Evolutionary conservation across 2,329 filamentous ascomycete species (phyloP).

Genomic region (Spiromastix sp.): DNA sequence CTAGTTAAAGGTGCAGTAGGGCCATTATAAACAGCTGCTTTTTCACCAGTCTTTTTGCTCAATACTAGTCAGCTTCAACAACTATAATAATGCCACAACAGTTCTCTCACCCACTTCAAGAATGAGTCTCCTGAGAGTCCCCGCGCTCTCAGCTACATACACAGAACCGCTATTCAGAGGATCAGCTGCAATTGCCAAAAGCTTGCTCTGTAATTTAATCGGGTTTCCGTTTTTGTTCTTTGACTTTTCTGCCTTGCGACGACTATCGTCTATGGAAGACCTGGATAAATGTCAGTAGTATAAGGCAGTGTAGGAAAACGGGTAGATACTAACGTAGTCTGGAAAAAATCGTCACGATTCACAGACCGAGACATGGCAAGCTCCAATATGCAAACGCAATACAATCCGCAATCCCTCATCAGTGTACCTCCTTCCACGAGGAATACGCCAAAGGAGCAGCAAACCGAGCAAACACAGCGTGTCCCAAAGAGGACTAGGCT

Average conservation of each 20-base stretch:
- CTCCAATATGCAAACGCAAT: too few relatives aligned
- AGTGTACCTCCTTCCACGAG: too few relatives aligned
- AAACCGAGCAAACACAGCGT: not conserved
- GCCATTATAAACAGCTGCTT: constrained; percentile 51
- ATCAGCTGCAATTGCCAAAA: constrained; percentile 63
- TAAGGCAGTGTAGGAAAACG: constrained; percentile 4
- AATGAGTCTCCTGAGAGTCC: constrained; percentile 61
- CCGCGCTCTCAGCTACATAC: constrained; percentile 81
- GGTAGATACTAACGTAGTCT: constrained; percentile 61
- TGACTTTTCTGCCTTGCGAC: constrained; percentile 58
- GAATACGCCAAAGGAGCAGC: too few relatives aligned
- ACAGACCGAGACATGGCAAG: constrained; percentile 59
- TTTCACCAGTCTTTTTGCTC: constrained; percentile 33
- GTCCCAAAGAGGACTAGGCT: constrained; percentile 8
- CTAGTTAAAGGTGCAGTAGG: constrained; percentile 73
- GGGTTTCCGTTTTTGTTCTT: constrained; percentile 81
- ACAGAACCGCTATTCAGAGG: constrained; percentile 52
- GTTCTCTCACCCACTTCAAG: constrained; percentile 56
- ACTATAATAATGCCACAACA: constrained; percentile 6
- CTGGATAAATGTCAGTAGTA: constrained; percentile 23
- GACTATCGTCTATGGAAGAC: constrained; percentile 39
- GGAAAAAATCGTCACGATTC: constrained; percentile 77
- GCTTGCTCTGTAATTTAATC: constrained; percentile 71
- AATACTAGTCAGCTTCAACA: constrained; percentile 4
- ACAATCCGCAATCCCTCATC: too few relatives aligned